Base-by-base conservation (phyloP, 1,139 yeast genomes). In the Saccharomyces hybrid region DNA sequence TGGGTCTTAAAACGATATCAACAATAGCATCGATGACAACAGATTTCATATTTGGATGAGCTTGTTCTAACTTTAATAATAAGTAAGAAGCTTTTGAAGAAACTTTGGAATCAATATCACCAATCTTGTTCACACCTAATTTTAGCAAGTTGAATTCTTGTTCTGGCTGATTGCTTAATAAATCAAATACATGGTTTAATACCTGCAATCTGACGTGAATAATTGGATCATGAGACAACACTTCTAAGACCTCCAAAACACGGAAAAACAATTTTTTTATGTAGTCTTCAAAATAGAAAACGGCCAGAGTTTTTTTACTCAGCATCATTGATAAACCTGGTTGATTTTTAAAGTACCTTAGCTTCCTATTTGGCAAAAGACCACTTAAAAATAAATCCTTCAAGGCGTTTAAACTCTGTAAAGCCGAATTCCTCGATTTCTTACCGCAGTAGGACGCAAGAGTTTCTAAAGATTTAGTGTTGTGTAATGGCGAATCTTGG, bases 401-500 rank as follows among this genome's bases (percentile, higher is more conserved):
- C 63, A 91, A 74, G 0, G 98, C 96, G 62, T 86, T 88, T 57
- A 93, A 81, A 52, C 97, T 88, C 70, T 89, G 97, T 62, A 91
- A 76, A 14, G 97, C 90, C n/a, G 97, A 95, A 49, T 95, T 91
- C 75, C 97, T 83, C 26, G 96, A 86, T 73, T 93, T 95, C 75
- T 93, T 91, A 63, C 83, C 86, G 72, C 97, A 89, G 73, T 85
- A 87, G 6, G 81, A 78, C 55, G 88, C 70, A 60, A 93, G 74
- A 29, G 86, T 84, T 59, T 89, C 96, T 55, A 95, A 75, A 0
- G 96, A 90, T 69, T 88, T 88, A 56, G 85, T 69, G 61, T 95
- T 88, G 68, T 93, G 99, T 56, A 90, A 70, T 4, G 99, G 99
- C 2, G 98, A 90, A 73, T 93, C 99, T 69, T 93, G 98, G 50